Evolutionary conservation across 352 stramenopile species (phyloP), one percentile per base, ranked within the genome.

Genomic region (Phytophthora palmivora): DNA sequence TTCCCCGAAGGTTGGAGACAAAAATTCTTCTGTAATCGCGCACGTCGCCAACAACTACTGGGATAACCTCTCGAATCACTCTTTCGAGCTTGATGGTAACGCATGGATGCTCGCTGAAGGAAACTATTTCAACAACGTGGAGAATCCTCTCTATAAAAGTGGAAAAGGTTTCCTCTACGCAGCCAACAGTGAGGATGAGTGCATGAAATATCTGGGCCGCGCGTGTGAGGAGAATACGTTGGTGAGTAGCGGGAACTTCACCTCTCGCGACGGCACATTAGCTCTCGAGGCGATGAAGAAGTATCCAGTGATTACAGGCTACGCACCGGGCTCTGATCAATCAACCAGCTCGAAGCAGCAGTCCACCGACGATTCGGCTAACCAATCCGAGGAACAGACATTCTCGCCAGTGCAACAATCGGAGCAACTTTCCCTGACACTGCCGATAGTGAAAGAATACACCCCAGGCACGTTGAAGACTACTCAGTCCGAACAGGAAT

Each of bases 1-100:
- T 11, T 67, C 61, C 6, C 73, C 73, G 3, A 72, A 72, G 58
- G 48, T 72, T 26, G 61, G 61, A 7, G 63, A 48, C 34, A 62
- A 50, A 41, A 39, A 67, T 21, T 42, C 54, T 16, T 26, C 68
- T 19, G 64, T 72, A 14, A 36, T 67, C 28, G 67, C 50, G 0
- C 71, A 79, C 39, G 50, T 72, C 0, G 74, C 58, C 16, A 79
- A 76, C 63, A 82, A 82, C 67, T 71, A 78, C 53, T 82, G 71
- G 67, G 59, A 21, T 16, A 58, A 78, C 58, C 79, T 71, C 61
- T 67, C 70, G 24, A 63, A 67, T 19, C 58, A 70, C 45, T 70
- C 67, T 45, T 83, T 78, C 39, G 70, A 80, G 15, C 47, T 80
- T 5, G 52, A 42, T 8, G 38, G 37, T 42, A 66, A 67, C 18